Base-by-base conservation (phyloP, 805 yeast species). In the Scheffersomyces coipomensis region DNA sequence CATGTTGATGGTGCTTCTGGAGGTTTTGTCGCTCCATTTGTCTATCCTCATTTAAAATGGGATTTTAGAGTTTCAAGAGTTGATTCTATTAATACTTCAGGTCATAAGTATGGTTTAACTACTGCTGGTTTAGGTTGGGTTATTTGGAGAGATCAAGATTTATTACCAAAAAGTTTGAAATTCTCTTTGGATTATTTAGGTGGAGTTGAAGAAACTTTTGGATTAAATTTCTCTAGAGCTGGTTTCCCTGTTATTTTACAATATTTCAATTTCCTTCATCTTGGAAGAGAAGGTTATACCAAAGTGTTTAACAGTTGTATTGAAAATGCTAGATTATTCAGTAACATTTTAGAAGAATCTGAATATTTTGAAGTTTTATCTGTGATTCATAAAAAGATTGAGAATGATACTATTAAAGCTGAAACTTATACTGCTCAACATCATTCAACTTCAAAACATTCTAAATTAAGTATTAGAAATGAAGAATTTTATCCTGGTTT, bases 1-100 rank as follows among this genome's bases (percentile, higher is more conserved):
- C 97, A 89, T 58, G 93, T 90, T 19, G 97, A 89, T 60, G 97
- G 93, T 49, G 97, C 97, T 2, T 79, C 88, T 16, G 97, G 97
- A 42, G 97, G 85, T 1, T 79, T 89, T 56, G 76, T 89, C 31
- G 96, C 96, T 2, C 96, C 97, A 15, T 85, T 89, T 55, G 62
- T 79, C 21, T 83, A 74, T 56, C 95, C 95, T 3, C 76, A 83
- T 13, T 71, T 81, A 45, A 76, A 72, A 49, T 89, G 97, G 97
- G 96, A 88, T 60, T 90, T 89, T 66, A 67, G 81, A 45, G 58
- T 85, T 34, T 78, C 78, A 19, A 75, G 96, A 44, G 97, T 89
- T 34, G 79, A 76, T 46, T 81, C 90, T 22, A 88, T 89, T 65
- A 90, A 88, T 68, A 78, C 95, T 9, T 85, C 95, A 1, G 96